phyloP scores from a whole-genome alignment of 169 alveolate genomes.

The Amoebophrya sp. region DNA sequence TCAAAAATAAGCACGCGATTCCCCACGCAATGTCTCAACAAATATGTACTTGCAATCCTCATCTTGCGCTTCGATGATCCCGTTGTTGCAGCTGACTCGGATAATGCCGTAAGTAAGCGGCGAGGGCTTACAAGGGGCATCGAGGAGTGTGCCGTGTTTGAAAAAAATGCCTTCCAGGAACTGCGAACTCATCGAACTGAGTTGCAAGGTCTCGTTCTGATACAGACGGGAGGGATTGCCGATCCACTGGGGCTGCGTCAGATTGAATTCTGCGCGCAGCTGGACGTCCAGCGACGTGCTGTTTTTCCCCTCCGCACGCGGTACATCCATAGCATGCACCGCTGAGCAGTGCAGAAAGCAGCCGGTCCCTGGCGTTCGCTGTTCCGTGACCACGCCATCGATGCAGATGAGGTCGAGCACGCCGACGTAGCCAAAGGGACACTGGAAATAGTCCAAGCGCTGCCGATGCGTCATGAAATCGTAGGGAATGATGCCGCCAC shows the following conservation, averaged over 20 bases:
- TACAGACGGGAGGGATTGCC: neutral
- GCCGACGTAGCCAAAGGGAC: conserved; percentile 15
- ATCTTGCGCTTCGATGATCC: neutral
- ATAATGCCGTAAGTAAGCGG: neutral
- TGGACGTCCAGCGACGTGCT: neutral
- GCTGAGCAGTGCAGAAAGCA: neutral
- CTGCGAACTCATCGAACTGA: neutral
- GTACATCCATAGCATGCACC: neutral
- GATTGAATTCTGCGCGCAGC: neutral
- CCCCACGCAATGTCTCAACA: neutral
- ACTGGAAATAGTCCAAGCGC: neutral
- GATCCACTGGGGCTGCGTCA: neutral
- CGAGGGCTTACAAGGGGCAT: neutral
- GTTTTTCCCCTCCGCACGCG: neutral
- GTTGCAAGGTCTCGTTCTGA: neutral
- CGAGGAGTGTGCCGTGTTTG: neutral
- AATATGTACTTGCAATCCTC: neutral
- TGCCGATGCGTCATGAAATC: neutral
- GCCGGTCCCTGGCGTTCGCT: neutral
- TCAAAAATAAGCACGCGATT: neutral
- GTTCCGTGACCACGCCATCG: neutral
- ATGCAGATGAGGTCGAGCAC: conserved; percentile 8
- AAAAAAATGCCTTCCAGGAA: neutral
- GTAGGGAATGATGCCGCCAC: conserved; percentile 3
- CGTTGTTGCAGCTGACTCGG: neutral